Conservation (phyloP, 177 flowering plant genomes). For the Vitis hybrid region DNA sequence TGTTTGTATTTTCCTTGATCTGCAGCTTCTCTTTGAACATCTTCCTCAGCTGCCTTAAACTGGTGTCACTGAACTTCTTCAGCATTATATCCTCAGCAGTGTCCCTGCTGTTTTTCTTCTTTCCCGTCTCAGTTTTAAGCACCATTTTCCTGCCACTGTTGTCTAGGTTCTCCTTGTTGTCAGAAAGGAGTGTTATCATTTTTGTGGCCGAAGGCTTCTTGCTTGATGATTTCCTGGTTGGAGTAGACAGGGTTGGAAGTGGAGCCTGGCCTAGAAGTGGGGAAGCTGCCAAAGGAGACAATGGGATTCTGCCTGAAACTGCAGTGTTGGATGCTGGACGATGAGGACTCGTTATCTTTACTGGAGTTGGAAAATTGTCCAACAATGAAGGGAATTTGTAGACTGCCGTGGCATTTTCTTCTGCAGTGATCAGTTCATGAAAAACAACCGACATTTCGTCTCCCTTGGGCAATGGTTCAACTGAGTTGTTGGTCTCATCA, state of each 20-base stretch:
- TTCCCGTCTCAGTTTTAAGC: conserved; percentile 3
- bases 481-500: not conserved
- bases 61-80: conserved; percentile 6
- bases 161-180: conserved; percentile 39
- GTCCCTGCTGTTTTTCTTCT: conserved; percentile 8
- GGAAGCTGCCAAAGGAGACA: conserved; percentile 12
- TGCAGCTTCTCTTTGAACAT: conserved; percentile 32
- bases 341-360: conserved; percentile 1
- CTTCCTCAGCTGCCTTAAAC: conserved; percentile 45
- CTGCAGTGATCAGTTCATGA: no score
- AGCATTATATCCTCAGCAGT: not conserved
- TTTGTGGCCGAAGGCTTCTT: conserved; percentile 22
- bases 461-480: no score
- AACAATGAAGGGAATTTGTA: not conserved
- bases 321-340: not conserved
- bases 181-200: conserved; percentile 12
- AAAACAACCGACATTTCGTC: no score
- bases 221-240: conserved; percentile 8
- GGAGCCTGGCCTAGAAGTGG: conserved; percentile 19
- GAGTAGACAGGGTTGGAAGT: conserved; percentile 11
- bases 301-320: not conserved
- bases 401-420: no score
- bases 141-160: conserved; percentile 16
- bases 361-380: not conserved
- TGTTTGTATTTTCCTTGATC: conserved; percentile 3